Percentiles rank a stretch among this genome's conserved stretches.
These are phyloP conservation scores for Pseudogymnoascus sp. DNA, from an alignment of 2,329 filamentous ascomycete species.

Conservation along the genomic window DNA sequence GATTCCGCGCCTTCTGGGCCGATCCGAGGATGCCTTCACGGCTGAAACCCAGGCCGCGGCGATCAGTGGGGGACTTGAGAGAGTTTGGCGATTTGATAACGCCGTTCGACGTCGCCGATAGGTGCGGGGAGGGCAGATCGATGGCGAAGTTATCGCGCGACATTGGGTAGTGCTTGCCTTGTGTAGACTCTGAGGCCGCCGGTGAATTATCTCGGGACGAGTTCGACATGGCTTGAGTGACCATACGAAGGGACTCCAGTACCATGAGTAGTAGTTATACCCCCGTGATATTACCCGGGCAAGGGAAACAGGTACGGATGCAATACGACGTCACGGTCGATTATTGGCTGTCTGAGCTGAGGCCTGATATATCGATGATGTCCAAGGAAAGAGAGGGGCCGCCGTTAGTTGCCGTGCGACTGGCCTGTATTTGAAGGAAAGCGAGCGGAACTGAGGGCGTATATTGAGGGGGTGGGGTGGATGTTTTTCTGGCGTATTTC, in stretches of 20 bases:
- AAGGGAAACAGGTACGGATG: not conserved
- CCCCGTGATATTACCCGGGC: not conserved
- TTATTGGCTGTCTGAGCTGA: not conserved
- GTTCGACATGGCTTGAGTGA: conserved; percentile 21
- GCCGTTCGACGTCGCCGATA: conserved; percentile 14
- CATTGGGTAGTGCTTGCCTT: conserved; percentile 23
- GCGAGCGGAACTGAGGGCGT: not conserved
- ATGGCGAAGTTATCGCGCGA: conserved; percentile 25
- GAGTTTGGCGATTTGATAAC: conserved; percentile 20
- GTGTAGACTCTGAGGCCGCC: conserved; percentile 19
- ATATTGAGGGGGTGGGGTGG: conserved; percentile 5
- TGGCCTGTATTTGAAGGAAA: conserved; percentile 4
- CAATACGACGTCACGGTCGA: not conserved
- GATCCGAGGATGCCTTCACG: conserved; percentile 47
- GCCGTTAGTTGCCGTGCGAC: conserved; percentile 3
- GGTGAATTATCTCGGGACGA: conserved; percentile 25
- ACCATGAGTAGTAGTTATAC: not conserved
- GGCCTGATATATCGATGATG: not conserved
- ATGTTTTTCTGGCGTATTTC: not conserved
- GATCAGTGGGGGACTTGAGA: conserved; percentile 44
- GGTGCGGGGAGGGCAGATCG: conserved; percentile 22
- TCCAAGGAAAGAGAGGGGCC: conserved; percentile 4
- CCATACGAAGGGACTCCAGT: not conserved
- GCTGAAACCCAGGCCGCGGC: conserved; percentile 42
- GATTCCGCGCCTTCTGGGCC: conserved; percentile 45